These are phyloP conservation scores for Backusella psychrophila DNA, from an alignment of 192 early-diverging fungal genomes.

Conservation along the genomic window DNA sequence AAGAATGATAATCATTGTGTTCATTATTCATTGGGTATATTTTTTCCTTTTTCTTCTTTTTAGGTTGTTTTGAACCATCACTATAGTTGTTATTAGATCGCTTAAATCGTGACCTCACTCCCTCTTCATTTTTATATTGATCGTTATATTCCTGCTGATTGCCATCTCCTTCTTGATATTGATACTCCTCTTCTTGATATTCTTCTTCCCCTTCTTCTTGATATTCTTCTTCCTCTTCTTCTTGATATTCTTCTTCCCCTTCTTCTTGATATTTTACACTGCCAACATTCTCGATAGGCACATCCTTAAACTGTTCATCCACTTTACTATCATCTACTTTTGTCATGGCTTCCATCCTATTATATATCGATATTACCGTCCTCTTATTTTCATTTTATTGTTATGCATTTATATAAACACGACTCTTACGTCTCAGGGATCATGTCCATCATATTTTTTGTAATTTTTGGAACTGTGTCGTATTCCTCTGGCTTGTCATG, in stretches of 20 bases:
- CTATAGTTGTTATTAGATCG: background rate
- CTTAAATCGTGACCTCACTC: background rate
- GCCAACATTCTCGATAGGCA: background rate
- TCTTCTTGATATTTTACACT: background rate
- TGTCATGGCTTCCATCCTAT: background rate
- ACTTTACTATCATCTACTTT: background rate
- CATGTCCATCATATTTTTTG: background rate
- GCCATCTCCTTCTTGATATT: conserved; percentile 1
- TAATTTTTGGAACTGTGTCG: background rate
- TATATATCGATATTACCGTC: background rate
- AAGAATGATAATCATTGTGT: background rate
- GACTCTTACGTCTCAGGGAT: background rate
- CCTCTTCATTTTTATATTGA: background rate
- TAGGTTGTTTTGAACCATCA: background rate
- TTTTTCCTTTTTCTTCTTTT: background rate
- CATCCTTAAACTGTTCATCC: background rate
- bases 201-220: conserved; percentile 6
- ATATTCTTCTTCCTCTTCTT: background rate
- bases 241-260: conserved; percentile 10
- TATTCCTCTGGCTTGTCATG: conserved; percentile 6
- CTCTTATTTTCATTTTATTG: background rate
- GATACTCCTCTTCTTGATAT: conserved; percentile 9
- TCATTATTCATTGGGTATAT: background rate
- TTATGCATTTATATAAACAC: background rate
- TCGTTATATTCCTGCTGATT: conserved; percentile 6